Base-by-base conservation (phyloP, 2,329 filamentous ascomycete species). In the Fusarium neocosmosporiellum region DNA sequence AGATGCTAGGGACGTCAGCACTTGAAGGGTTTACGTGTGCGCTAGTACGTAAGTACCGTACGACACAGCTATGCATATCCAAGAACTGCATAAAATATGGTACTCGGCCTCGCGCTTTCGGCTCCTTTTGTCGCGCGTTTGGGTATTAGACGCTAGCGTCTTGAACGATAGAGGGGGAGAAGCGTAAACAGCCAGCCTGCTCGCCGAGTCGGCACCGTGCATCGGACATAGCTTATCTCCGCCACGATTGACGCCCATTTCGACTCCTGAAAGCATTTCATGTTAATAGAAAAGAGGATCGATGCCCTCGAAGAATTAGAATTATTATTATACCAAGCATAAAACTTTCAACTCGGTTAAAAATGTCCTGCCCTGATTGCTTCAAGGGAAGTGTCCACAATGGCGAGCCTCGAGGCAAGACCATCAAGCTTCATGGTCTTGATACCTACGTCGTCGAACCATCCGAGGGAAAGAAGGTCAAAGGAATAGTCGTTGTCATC, bases 401-500 rank as follows among this genome's bases (percentile, higher is more conserved):
- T 2, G 86, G 84, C 53, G 76, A 78, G 7, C 85, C 87, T 5
- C 82, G 80, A 8, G 88, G 87, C 33, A 80, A 79, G n/a, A 78
- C 82, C 59, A 81, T 81, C 64, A 84, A 81, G 22, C 71, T 89
- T 20, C 85, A 89, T 70, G 85, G 84, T 27, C 80, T 88, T 5
- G 78, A 85, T 37, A 82, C 84, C 2, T 90, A 90, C 66, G 79
- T 88, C 18, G 80, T 83, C 9, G 82, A 78, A 46, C 82, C 83
- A 0, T 31, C 78, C 0, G 63, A 75, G n/a, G 80, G 82, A 2
- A 59, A 48, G 11, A 9, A 64, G 1, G 46, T 81, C n/a, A 84
- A 84, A 39, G 88, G 82, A 13, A 84, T 88, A 66, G 79, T 90
- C 11, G 85, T 90, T 46, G 82, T 89, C 58, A 82, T 90, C 34